Base-by-base conservation (phyloP, 805 yeast genomes). In the Teunomyces gatunensis region DNA sequence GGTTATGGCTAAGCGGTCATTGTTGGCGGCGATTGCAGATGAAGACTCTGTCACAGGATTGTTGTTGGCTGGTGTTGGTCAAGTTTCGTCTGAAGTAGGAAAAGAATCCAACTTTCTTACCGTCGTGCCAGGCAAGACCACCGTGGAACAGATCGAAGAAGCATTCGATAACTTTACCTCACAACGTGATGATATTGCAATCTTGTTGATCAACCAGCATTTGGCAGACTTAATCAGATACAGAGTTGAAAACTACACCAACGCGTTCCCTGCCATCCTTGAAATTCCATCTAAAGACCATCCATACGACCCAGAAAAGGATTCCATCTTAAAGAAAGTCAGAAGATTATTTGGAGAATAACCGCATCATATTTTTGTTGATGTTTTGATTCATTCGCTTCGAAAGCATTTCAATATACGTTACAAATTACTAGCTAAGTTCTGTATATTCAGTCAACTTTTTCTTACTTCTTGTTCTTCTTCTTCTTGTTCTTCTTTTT, bases 231-330 rank as follows among this genome's bases (percentile, higher is more conserved):
- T 82, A 57, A 92, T 94, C 48, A 79, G 99, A 67, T 77, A 77
- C 55, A 78, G 79, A 54, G 89, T 94, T 40, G 99, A 94, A 60
- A 77, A 80, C 42, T 94, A 79, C 70, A 83, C 95, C 13, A 81
- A 84, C 54, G 96, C 99, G 9, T 94, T 94, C 69, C 99, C 99
- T 6, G 97, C 99, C 2, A 82, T 94, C 42, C 76, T 94, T 61
- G 99, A 94, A 71, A 94, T 94, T 52, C 99, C 99, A 23, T 89
- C 97, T 12, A 94, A 94, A 74, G 99, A 94, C 63, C 98, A 94
- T 67, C 98, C 99, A 18, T 94, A 94, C 67, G 96, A 94, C 67
- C 99, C 99, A 17, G 98, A 92, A 67, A 94, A 92, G 81, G 99
- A 94, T 69, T 86, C 96, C 17, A 90, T 94, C 35, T 78, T 94